Evolutionary conservation across 2,329 filamentous ascomycete species (phyloP).

Genomic region (Epichloe hybrida): DNA sequence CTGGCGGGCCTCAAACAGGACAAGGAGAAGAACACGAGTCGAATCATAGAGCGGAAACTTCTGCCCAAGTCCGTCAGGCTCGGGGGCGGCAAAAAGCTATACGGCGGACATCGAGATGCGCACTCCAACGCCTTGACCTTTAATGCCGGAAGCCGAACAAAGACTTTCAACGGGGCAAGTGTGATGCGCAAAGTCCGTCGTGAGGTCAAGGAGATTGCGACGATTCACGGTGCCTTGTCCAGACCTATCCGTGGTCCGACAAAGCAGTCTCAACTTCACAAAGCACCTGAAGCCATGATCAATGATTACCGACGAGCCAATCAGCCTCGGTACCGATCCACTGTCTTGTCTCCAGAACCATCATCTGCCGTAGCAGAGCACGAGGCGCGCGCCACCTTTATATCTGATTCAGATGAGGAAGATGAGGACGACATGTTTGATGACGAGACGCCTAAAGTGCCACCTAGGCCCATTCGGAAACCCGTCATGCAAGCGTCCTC

Average conservation of each 20-base stretch:
- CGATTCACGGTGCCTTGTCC: conserved; percentile 32
- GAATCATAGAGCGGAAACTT: conserved; percentile 37
- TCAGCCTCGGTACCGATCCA: conserved; percentile 20
- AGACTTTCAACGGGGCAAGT: conserved; percentile 35
- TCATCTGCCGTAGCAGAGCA: conserved; percentile 16
- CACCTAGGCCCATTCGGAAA: conserved; percentile 3
- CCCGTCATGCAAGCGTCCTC: neutral
- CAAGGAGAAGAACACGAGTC: conserved; percentile 42
- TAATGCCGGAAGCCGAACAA: conserved; percentile 36
- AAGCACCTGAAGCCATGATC: conserved; percentile 40
- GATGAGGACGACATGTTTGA: conserved; percentile 10
- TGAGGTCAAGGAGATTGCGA: conserved; percentile 40
- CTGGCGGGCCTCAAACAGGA: conserved; percentile 44
- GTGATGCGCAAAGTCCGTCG: conserved; percentile 43
- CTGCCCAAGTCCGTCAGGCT: conserved; percentile 30
- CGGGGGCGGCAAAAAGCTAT: conserved; percentile 12
- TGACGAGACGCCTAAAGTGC: neutral
- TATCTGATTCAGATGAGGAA: conserved; percentile 26
- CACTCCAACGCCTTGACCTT: conserved; percentile 27
- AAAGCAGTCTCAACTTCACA: conserved; percentile 27
- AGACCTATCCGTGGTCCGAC: conserved; percentile 13
- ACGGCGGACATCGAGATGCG: conserved; percentile 16
- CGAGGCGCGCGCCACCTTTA: conserved; percentile 23
- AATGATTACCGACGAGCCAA: conserved; percentile 35
- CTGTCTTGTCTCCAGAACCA: conserved; percentile 10